Conservation (phyloP, 2,329 filamentous ascomycete species). For the Aspergillus udagawae region DNA sequence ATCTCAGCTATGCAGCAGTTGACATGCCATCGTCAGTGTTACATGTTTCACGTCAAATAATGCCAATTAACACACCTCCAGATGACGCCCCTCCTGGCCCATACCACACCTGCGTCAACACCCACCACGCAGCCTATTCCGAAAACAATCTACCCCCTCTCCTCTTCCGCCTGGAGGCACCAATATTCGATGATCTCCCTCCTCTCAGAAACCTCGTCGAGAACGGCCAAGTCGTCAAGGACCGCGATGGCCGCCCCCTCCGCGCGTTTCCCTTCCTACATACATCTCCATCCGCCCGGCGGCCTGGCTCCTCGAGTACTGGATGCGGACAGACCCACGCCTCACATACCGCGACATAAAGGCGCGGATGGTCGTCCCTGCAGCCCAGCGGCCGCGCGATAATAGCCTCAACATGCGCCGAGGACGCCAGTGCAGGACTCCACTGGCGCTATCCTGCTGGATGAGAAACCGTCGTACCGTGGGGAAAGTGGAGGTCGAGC, state of each 20-base stretch:
- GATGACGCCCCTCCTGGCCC: slow-evolving; percentile 8
- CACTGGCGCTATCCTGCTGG: slow-evolving; percentile 26
- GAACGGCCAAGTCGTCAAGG: slow-evolving; percentile 9
- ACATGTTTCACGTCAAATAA: background rate
- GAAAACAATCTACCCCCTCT: slow-evolving; percentile 18
- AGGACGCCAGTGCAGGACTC: slow-evolving; percentile 21
- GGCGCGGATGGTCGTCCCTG: slow-evolving; percentile 22
- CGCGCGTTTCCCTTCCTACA: slow-evolving; percentile 23
- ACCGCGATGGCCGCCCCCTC: slow-evolving; percentile 13
- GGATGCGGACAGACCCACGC: slow-evolving; percentile 25
- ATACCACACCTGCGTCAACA: slow-evolving; percentile 22
- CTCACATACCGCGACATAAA: slow-evolving; percentile 27
- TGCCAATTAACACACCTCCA: background rate
- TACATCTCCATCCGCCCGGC: slow-evolving; percentile 23
- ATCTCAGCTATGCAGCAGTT: background rate
- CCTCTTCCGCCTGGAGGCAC: slow-evolving; percentile 21
- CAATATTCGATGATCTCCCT: background rate
- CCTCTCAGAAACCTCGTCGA: slow-evolving; percentile 10
- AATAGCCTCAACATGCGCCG: slow-evolving; percentile 27
- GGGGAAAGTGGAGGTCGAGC: slow-evolving; percentile 22
- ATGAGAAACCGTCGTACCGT: slow-evolving; percentile 14
- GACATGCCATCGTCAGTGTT: background rate
- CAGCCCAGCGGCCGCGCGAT: slow-evolving; percentile 13
- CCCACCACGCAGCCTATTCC: slow-evolving; percentile 17
- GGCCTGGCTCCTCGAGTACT: slow-evolving; percentile 29